Conservation (phyloP, 2,329 filamentous ascomycete species). For the Fusarium brachygibbosum region DNA sequence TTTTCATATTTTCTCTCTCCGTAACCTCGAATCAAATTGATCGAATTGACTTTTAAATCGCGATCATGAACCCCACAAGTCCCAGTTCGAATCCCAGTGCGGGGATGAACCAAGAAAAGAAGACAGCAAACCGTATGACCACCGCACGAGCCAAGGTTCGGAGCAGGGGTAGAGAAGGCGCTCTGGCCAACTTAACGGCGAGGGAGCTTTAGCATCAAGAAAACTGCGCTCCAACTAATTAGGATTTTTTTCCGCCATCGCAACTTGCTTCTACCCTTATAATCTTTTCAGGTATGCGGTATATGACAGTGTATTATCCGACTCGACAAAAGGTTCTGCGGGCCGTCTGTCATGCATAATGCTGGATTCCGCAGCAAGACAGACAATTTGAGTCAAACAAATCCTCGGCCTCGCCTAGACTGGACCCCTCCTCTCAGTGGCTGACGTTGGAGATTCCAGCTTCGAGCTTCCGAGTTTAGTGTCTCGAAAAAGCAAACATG, state of each 20-base stretch:
- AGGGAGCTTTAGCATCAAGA: slow-evolving; percentile 26
- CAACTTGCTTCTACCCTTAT: slow-evolving; percentile 26
- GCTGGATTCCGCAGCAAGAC: slow-evolving; percentile 8
- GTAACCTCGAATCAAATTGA: slow-evolving; percentile 24
- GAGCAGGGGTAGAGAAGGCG: slow-evolving; percentile 30
- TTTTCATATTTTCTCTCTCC: slow-evolving; percentile 5
- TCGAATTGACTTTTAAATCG: slow-evolving; percentile 24
- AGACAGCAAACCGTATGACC: slow-evolving; percentile 44
- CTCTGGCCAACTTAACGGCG: slow-evolving; percentile 12
- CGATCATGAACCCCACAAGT: slow-evolving; percentile 34
- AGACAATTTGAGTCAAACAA: slow-evolving; percentile 9
- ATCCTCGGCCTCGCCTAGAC: slow-evolving; percentile 35
- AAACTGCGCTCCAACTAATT: slow-evolving; percentile 27
- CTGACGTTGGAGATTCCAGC: slow-evolving; percentile 40
- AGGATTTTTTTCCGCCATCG: slow-evolving; percentile 14
- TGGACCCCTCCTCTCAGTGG: slow-evolving; percentile 16
- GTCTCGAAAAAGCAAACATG: slow-evolving; percentile 47
- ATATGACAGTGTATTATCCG: slow-evolving; percentile 1
- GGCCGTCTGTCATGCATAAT: neutral
- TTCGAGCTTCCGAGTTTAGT: slow-evolving; percentile 37
- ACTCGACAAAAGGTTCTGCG: slow-evolving; percentile 9
- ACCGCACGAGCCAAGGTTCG: slow-evolving; percentile 43
- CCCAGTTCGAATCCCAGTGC: slow-evolving; percentile 20
- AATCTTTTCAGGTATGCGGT: slow-evolving; percentile 13
- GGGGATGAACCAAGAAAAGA: slow-evolving; percentile 47